Conservation (phyloP, 1,284 basidiomycete genomes). For the Trametes hirsuta region DNA sequence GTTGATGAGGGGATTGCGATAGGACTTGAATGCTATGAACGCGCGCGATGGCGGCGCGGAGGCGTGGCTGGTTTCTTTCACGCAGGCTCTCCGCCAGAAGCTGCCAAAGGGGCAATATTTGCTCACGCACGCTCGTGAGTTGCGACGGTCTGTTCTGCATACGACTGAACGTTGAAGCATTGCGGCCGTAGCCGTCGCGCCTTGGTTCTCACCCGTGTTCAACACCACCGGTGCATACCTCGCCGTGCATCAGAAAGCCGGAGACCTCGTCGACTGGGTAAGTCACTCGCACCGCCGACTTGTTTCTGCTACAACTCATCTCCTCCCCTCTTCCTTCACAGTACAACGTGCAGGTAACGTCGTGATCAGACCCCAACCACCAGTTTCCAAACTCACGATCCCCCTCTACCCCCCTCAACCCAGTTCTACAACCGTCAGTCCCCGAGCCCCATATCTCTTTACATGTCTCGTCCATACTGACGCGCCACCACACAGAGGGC, state of each 20-base stretch:
- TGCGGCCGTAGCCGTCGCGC: constrained; percentile 44
- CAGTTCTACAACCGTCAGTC: constrained; percentile 66
- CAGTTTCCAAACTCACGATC: not conserved
- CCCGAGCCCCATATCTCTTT: not conserved
- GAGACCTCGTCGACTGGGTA: constrained; percentile 44
- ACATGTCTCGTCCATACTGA: not conserved
- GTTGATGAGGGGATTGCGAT: not conserved
- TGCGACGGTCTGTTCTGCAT: not conserved
- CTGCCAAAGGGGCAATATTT: constrained; percentile 38
- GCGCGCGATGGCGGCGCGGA: constrained; percentile 39
- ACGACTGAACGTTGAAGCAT: too few relatives aligned
- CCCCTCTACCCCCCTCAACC: not conserved
- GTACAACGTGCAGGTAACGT: constrained; percentile 48
- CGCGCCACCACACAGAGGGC: constrained; percentile 44
- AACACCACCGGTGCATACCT: constrained; percentile 60
- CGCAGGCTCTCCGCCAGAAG: constrained; percentile 37
- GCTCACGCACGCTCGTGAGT: constrained; percentile 40
- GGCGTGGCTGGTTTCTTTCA: constrained; percentile 47
- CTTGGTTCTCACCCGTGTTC: constrained; percentile 56
- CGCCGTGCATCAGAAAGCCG: constrained; percentile 54
- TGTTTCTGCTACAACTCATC: not conserved
- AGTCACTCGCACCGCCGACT: constrained; percentile 1
- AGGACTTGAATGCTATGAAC: constrained; percentile 50
- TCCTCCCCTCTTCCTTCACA: constrained; percentile 7
- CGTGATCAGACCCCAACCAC: not conserved